These are phyloP conservation scores for Polyporus tsugae DNA, from an alignment of 1,284 basidiomycete genomes.

Conservation along the genomic window DNA sequence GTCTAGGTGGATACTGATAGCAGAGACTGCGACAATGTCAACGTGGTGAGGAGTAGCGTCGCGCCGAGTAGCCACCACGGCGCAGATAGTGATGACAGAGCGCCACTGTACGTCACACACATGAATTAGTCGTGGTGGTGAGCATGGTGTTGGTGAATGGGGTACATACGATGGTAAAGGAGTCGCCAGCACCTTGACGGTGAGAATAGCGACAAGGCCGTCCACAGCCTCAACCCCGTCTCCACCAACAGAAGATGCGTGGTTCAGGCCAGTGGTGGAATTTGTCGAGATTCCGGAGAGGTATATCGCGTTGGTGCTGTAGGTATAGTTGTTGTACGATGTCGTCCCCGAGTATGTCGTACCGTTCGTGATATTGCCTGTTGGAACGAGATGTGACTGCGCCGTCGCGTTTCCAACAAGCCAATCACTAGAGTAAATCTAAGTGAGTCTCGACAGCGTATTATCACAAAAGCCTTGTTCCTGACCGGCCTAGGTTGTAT, in stretches of 20 bases:
- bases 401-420: conserved; percentile 83
- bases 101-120: conserved; percentile 14
- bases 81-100: conserved; percentile 8
- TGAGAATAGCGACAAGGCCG: conserved; percentile 86
- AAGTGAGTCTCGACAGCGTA: background rate
- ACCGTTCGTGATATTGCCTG: conserved; percentile 62
- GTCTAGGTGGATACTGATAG: conserved; percentile 32
- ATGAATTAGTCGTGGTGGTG: conserved; percentile 1
- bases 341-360: conserved; percentile 67
- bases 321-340: conserved; percentile 69
- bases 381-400: conserved; percentile 57
- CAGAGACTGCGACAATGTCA: conserved; percentile 12
- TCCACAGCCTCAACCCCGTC: conserved; percentile 76
- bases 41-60: conserved; percentile 17
- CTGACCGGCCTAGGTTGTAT: conserved; percentile 64
- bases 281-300: conserved; percentile 74
- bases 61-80: conserved; percentile 21
- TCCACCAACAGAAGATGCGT: conserved; percentile 68
- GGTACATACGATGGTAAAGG: conserved; percentile 43
- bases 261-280: conserved; percentile 81
- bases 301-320: conserved; percentile 74
- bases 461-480: conserved; percentile 18
- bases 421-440: conserved; percentile 66
- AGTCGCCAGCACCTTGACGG: conserved; percentile 68
- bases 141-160: background rate